These are phyloP conservation scores for Debaryomyces singareniensis DNA, from an alignment of 1,139 yeast species.

Conservation along the genomic window DNA sequence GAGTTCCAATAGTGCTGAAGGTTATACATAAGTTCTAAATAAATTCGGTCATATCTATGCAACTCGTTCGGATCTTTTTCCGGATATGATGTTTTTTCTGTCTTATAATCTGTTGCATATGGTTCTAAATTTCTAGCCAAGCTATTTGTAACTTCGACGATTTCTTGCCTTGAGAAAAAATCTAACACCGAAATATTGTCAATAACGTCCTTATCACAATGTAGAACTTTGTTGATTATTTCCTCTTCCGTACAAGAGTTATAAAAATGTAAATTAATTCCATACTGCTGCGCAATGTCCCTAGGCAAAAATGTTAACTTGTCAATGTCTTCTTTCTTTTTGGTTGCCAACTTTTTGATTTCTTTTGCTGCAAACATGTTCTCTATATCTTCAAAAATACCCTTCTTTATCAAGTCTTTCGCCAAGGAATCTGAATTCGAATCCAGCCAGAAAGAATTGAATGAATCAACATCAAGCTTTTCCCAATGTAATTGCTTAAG, in stretches of 20 bases:
- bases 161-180: conserved; percentile 63
- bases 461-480: conserved; percentile 53
- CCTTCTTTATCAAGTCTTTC: conserved; percentile 54
- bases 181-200: conserved; percentile 60
- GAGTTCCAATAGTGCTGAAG: conserved; percentile 79
- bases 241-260: conserved; percentile 49
- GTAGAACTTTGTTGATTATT: conserved; percentile 49
- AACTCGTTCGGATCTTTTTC: conserved; percentile 72
- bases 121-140: conserved; percentile 65
- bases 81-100: conserved; percentile 41
- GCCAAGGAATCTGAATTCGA: conserved; percentile 40
- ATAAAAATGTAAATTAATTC: conserved; percentile 65
- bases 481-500: conserved; percentile 84
- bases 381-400: conserved; percentile 73
- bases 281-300: conserved; percentile 73
- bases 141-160: conserved; percentile 57
- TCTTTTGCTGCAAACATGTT: conserved; percentile 76
- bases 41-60: conserved; percentile 72
- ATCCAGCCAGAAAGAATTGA: conserved; percentile 60
- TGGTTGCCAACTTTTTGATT: conserved; percentile 49
- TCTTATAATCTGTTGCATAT: conserved; percentile 53
- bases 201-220: conserved; percentile 56
- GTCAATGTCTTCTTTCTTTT: conserved; percentile 41
- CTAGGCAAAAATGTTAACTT: conserved; percentile 59
- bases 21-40: conserved; percentile 65